Evolutionary conservation across 495 filamentous ascomycete genomes (phyloP).

Genomic region (Articulospora tetracladia): DNA sequence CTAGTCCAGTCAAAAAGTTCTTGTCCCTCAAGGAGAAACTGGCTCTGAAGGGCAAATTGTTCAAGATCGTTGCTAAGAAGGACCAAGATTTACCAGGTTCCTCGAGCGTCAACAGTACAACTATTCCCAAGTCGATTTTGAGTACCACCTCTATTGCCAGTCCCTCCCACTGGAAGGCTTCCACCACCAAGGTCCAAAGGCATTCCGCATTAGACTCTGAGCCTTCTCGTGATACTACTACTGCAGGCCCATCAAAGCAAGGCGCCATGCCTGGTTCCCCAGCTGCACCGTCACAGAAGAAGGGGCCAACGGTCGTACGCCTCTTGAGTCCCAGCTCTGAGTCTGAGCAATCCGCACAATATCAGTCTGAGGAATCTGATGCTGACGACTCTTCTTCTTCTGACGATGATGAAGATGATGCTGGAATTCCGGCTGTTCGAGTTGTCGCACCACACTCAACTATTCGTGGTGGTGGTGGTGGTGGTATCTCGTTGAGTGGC

Average conservation of each 20-base stretch:
- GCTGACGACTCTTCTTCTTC: conserved; percentile 12
- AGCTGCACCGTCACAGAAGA: neutral
- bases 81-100: neutral
- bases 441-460: neutral
- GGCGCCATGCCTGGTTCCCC: neutral
- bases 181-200: neutral
- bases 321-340: conserved; percentile 16
- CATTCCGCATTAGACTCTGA: neutral
- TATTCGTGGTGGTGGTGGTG: conserved; percentile 9
- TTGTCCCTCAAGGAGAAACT: conserved; percentile 22
- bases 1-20: conserved; percentile 6
- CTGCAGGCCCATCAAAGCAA: neutral
- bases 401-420: conserved; percentile 4
- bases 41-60: conserved; percentile 19
- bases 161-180: neutral
- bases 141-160: conserved; percentile 6
- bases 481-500: neutral
- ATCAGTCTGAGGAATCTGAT: neutral
- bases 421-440: conserved; percentile 18
- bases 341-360: conserved; percentile 3
- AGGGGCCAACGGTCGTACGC: conserved; percentile 20
- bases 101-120: conserved; percentile 1
- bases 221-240: neutral
- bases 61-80: conserved; percentile 22
- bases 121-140: conserved; percentile 5